These are phyloP conservation scores for Scleroderma citrinum DNA, from an alignment of 768 basidiomycete genomes.

Conservation along the genomic window DNA sequence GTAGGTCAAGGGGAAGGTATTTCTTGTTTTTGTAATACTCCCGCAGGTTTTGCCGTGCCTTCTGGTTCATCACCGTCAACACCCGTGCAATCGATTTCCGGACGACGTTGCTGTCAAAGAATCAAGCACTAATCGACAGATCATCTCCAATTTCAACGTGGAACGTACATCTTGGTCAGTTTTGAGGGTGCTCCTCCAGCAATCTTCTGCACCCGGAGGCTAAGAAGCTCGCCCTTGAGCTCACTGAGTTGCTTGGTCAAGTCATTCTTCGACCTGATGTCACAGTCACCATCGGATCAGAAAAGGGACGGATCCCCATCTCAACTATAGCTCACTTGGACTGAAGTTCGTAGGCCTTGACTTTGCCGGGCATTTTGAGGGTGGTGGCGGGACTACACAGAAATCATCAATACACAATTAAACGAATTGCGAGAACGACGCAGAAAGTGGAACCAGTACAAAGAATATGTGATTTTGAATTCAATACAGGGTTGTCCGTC, in stretches of 20 bases:
- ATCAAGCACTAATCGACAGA: not conserved
- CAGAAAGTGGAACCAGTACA: not conserved
- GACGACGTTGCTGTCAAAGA: conserved; percentile 69
- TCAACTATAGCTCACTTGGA: conserved; percentile 65
- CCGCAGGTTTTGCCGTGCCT: conserved; percentile 92
- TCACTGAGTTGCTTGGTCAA: conserved; percentile 89
- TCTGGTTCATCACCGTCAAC: conserved; percentile 97
- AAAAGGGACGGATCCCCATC: not conserved
- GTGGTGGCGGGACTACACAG: too few relatives aligned
- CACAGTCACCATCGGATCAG: conserved; percentile 3
- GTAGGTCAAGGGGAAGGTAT: conserved; percentile 94
- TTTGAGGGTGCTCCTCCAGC: conserved; percentile 93
- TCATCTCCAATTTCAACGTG: not conserved
- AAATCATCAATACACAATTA: too few relatives aligned
- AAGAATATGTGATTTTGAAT: not conserved
- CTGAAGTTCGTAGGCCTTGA: conserved; percentile 95
- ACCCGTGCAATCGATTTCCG: conserved; percentile 99
- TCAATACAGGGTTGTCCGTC: not conserved
- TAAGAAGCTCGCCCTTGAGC: conserved; percentile 91
- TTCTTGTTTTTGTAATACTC: conserved; percentile 99
- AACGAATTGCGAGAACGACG: not conserved
- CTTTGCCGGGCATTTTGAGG: conserved; percentile 77
- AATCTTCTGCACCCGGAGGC: conserved; percentile 96
- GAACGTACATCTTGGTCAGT: conserved; percentile 89
- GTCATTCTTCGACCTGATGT: conserved; percentile 87